A percentile compares a stretch with the other conserved stretches of the same genome.
These are phyloP conservation scores for Maudiozyma saulgeensis DNA, from an alignment of 805 yeast genomes.

Conservation along the genomic window DNA sequence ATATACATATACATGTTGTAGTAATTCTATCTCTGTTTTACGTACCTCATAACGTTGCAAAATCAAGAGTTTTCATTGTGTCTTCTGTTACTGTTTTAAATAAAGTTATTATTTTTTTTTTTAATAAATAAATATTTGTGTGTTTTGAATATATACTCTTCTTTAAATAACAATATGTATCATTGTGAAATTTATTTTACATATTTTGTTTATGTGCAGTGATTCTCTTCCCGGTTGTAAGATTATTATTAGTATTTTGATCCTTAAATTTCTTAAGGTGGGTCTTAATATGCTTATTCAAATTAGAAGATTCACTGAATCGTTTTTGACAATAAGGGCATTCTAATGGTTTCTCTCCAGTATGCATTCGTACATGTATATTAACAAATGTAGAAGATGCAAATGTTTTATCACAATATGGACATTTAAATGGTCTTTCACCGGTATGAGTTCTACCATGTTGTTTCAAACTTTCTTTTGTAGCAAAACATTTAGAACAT, in stretches of 20 bases:
- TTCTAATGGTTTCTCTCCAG: conserved; percentile 78
- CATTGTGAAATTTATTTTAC: background rate
- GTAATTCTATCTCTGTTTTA: no score
- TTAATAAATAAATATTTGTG: no score
- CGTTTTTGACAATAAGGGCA: conserved; percentile 79
- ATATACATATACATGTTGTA: no score
- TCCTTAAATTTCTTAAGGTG: conserved; percentile 45
- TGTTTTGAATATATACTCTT: no score
- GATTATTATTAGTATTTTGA: conserved; percentile 26
- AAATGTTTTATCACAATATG: conserved; percentile 63
- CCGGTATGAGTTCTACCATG: conserved; percentile 83
- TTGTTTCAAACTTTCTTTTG: conserved; percentile 66
- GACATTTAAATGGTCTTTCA: conserved; percentile 76
- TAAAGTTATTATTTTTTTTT: no score
- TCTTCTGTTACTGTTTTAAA: no score
- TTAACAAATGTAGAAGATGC: conserved; percentile 76
- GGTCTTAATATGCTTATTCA: conserved; percentile 77
- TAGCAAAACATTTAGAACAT: conserved; percentile 68
- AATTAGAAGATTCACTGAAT: conserved; percentile 82
- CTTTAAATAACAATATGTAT: no score
- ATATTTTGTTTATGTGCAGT: background rate
- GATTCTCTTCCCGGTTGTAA: background rate
- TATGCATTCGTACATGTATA: conserved; percentile 77
- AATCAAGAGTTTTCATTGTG: no score
- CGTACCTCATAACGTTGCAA: no score